Evolutionary conservation across 2,329 filamentous ascomycete species (phyloP), one percentile per base, ranked within the genome.

Genomic region (Claviceps citrina): DNA sequence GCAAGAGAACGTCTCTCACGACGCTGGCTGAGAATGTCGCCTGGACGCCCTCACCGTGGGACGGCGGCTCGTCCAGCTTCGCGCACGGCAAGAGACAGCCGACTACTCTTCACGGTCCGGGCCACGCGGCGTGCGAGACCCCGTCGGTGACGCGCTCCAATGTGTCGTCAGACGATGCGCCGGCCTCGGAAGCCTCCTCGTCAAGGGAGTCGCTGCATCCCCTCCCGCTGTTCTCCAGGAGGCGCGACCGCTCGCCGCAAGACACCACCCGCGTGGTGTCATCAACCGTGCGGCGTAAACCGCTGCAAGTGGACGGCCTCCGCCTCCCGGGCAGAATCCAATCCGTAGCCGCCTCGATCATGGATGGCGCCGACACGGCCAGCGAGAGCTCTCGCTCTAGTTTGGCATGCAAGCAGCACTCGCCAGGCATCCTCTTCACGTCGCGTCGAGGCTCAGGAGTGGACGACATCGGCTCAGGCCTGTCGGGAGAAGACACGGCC

Each of bases 1-100:
- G 18, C 15, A 36, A 22, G n/a, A 36, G 41, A 22, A 34, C 22
- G 2, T 43, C 41, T 25, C 32, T 43, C 7, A 30, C 37, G 16
- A 36, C 36, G 7, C 27, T 39, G 16, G 5, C 27, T 7, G 41
- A 40, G 30, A 27, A 32, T 15, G 20, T 27, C 15, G 18, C 32
- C 9, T 36, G 37, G 36, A 25, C 26, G 10, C 30, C 41, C 10
- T 40, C 25, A 20, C 32, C n/a, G 7, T 26, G 26, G 32, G 31
- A 40, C 7, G 26, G 24, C n/a, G 31, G n/a, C n/a, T n/a, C 9
- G 9, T 5, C 38, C 13, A 22, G 38, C 10, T 39, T 39, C 24
- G 18, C 38, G 5, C 10, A 22, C 13, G 7, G 16, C 7, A 27
- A 22, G 13, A 39, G 12, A 15, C 37, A 22, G 8, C 24, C 36